Conservation (phyloP, 1,284 basidiomycete species). For the Sanghuangporus sanghuang region DNA sequence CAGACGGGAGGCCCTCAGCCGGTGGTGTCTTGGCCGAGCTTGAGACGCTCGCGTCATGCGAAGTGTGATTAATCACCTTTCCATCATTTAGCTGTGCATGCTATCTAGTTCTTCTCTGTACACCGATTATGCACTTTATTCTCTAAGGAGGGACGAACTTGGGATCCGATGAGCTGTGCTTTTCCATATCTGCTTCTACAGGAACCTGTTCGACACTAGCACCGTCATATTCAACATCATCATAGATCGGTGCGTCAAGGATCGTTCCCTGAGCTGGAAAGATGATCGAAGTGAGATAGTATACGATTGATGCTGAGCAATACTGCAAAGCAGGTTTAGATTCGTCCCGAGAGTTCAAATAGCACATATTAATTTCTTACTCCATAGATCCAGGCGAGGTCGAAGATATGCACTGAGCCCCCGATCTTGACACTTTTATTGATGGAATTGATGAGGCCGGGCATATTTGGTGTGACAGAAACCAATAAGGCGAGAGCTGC, state of each 20-base stretch:
- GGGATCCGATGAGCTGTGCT: not conserved
- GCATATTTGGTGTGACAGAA: slow-evolving; percentile 60
- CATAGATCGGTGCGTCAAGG: slow-evolving; percentile 39
- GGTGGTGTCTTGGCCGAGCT: slow-evolving; percentile 1
- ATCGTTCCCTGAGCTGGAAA: slow-evolving; percentile 60
- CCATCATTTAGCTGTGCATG: not conserved
- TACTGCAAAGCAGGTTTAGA: slow-evolving; percentile 29
- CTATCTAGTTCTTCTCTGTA: not conserved
- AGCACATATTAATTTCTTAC: slow-evolving; percentile 34
- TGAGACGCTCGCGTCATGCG: not conserved
- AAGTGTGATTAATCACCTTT: not conserved
- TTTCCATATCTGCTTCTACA: slow-evolving; percentile 1
- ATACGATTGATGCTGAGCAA: slow-evolving; percentile 36
- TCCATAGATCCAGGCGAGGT: slow-evolving; percentile 68
- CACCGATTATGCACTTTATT: not conserved
- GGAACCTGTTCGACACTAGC: not conserved
- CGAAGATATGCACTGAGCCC: slow-evolving; percentile 47
- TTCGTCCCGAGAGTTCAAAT: not conserved
- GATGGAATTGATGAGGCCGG: slow-evolving; percentile 65
- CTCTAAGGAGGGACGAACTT: not conserved
- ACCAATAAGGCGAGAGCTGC: slow-evolving; percentile 58
- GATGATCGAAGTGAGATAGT: slow-evolving; percentile 44
- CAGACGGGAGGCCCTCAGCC: slow-evolving; percentile 10
- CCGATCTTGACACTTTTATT: slow-evolving; percentile 53
- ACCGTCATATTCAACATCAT: slow-evolving; percentile 5